Evolutionary conservation across 768 basidiomycete genomes (phyloP).

Genomic region (Kwoniella pini): DNA sequence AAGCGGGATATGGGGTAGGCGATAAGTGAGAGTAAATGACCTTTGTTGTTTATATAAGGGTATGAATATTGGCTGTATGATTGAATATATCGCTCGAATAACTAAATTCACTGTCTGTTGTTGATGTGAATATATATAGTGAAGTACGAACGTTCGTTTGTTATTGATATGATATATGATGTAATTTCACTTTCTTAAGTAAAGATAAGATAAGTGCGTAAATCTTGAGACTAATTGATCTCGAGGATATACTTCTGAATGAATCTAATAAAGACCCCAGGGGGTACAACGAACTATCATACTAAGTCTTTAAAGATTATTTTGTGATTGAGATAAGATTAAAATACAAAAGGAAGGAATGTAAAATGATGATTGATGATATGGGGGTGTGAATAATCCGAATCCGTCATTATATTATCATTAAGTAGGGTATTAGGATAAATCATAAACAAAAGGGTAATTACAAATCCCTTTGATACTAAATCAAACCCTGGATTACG

Average conservation of each 20-base stretch:
- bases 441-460: slow-evolving; percentile 22
- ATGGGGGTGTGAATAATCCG: too few species aligned
- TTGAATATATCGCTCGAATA: too few species aligned
- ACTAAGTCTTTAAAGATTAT: background rate
- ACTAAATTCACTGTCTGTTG: background rate
- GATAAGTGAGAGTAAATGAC: background rate
- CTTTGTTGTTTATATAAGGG: too few species aligned
- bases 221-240: background rate
- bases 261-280: slow-evolving; percentile 15
- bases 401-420: slow-evolving; percentile 1
- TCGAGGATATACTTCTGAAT: background rate
- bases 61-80: too few species aligned
- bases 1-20: background rate
- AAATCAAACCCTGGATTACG: slow-evolving; percentile 2
- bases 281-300: slow-evolving; percentile 24
- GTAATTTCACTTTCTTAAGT: background rate
- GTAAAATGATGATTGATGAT: too few species aligned
- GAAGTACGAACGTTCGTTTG: slow-evolving; percentile 14
- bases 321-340: background rate
- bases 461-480: background rate
- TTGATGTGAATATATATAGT: background rate
- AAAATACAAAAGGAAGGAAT: background rate
- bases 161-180: background rate
- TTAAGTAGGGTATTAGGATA: slow-evolving; percentile 6
- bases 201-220: background rate